Percentiles rank a stretch among this genome's conserved stretches.
Evolutionary conservation across 2,329 filamentous ascomycete species (phyloP).

Genomic region (Ustilaginoidea virens): DNA sequence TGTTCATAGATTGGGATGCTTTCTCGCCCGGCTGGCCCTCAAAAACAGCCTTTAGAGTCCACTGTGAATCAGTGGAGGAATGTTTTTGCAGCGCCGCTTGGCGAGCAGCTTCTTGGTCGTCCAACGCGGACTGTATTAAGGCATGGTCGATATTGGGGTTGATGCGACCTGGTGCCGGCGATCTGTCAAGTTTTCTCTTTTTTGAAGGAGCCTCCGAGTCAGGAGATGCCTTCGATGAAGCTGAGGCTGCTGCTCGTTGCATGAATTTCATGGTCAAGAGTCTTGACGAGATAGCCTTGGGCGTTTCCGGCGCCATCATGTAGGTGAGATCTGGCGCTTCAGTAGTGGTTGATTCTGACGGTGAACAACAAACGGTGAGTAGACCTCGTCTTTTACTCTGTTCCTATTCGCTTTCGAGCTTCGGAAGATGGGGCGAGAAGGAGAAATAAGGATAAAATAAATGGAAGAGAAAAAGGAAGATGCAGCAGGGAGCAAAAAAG

Average conservation of each 20-base stretch:
- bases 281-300: slow-evolving; percentile 66
- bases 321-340: too few relatives aligned
- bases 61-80: slow-evolving; percentile 55
- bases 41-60: slow-evolving; percentile 46
- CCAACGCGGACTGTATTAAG: slow-evolving; percentile 46
- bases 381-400: too few relatives aligned
- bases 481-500: too few relatives aligned
- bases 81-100: slow-evolving; percentile 45
- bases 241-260: slow-evolving; percentile 65
- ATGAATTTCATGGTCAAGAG: slow-evolving; percentile 96
- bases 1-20: slow-evolving; percentile 26
- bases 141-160: slow-evolving; percentile 34
- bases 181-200: slow-evolving; percentile 37
- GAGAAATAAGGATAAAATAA: too few relatives aligned
- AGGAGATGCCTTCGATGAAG: slow-evolving; percentile 27
- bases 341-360: too few relatives aligned
- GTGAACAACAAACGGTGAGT: too few relatives aligned
- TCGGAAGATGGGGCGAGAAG: too few relatives aligned
- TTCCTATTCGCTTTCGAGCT: too few relatives aligned
- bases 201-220: slow-evolving; percentile 41
- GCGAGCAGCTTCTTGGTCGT: slow-evolving; percentile 51
- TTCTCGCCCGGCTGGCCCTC: slow-evolving; percentile 11
- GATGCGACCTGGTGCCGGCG: slow-evolving; percentile 20
- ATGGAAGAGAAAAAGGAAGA: too few relatives aligned
- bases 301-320: slow-evolving; percentile 33